Conservation (phyloP, 2,329 filamentous ascomycete species). For the Hypoxylon rubiginosum region DNA sequence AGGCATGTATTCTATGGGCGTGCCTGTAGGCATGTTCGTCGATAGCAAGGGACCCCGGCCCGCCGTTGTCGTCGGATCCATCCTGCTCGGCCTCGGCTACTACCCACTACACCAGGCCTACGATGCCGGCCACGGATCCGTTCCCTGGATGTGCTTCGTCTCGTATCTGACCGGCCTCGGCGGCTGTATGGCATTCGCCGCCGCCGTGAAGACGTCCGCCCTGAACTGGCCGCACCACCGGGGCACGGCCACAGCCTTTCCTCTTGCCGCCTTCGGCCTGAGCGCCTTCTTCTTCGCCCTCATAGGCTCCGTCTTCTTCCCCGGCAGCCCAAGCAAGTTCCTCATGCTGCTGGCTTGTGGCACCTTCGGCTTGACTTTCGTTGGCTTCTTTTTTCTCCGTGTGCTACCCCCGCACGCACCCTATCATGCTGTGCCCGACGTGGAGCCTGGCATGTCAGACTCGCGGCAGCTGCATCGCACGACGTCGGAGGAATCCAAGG, state of each 20-base stretch:
- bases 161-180: conserved; percentile 89
- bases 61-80: conserved; percentile 79
- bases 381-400: conserved; percentile 87
- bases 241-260: conserved; percentile 94
- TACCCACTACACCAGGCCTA: conserved; percentile 87
- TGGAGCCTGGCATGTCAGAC: conserved; percentile 53
- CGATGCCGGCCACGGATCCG: conserved; percentile 72
- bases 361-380: conserved; percentile 80
- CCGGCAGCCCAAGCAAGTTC: conserved; percentile 85
- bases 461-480: conserved; percentile 59
- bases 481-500: conserved; percentile 59
- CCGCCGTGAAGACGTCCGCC: conserved; percentile 86
- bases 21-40: conserved; percentile 89
- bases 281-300: conserved; percentile 97
- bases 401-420: conserved; percentile 69
- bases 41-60: conserved; percentile 85
- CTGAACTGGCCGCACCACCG: conserved; percentile 92
- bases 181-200: conserved; percentile 90
- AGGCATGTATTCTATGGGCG: conserved; percentile 93
- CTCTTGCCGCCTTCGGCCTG: conserved; percentile 90
- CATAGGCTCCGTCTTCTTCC: conserved; percentile 81
- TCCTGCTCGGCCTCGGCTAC: conserved; percentile 83
- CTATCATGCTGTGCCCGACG: conserved; percentile 69
- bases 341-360: conserved; percentile 84
- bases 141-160: conserved; percentile 79